Evolutionary conservation across 306 rosid genomes (phyloP).

Genomic region (Carpinus viminea): DNA sequence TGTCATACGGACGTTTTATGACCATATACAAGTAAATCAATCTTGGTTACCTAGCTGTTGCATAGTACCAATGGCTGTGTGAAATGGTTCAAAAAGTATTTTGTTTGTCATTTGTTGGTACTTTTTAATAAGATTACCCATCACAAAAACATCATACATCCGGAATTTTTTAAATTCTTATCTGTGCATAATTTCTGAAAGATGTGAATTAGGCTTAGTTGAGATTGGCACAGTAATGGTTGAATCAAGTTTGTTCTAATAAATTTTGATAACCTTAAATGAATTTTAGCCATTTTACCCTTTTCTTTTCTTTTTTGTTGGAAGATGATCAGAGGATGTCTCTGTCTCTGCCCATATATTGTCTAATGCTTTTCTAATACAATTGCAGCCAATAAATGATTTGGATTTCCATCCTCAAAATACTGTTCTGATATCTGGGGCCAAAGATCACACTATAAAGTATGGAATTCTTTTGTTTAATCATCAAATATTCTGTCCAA

Average conservation of each 20-base stretch:
- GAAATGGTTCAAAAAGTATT: not conserved
- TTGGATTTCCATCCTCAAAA: conserved; percentile 94
- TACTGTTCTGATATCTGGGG: conserved; percentile 75
- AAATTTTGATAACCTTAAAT: not conserved
- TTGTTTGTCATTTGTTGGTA: not conserved
- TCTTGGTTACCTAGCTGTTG: conserved; percentile 7
- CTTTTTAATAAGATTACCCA: not conserved
- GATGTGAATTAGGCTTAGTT: not conserved
- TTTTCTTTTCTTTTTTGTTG: not conserved
- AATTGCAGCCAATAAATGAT: conserved; percentile 89
- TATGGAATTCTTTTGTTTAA: conserved; percentile 36
- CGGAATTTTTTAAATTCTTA: not conserved
- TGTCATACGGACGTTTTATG: conserved; percentile 81
- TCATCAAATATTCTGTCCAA: not conserved
- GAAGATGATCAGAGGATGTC: not conserved
- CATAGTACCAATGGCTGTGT: conserved; percentile 6
- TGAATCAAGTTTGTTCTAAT: conserved; percentile 15
- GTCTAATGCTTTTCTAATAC: conserved; percentile 23
- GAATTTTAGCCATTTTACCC: conserved; percentile 10
- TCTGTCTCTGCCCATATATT: not conserved
- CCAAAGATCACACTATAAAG: conserved; percentile 94
- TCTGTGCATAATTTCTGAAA: not conserved
- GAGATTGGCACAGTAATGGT: not conserved
- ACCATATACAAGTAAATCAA: conserved; percentile 62
- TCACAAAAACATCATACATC: not conserved